Evolutionary conservation across 805 yeast genomes (phyloP).

Genomic region (Zygosaccharomyces lentus): DNA sequence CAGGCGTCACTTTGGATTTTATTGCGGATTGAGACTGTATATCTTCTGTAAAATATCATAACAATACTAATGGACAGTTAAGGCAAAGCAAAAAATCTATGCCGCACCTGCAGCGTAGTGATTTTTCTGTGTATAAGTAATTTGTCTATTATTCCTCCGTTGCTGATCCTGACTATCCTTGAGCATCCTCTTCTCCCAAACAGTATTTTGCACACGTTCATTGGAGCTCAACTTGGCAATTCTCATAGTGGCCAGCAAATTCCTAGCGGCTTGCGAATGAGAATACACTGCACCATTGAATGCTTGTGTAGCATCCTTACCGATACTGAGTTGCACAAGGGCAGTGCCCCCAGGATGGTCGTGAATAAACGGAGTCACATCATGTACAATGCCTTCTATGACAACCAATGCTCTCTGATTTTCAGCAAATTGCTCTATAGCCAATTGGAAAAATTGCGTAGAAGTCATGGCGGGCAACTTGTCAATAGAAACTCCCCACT

Average conservation of each 20-base stretch:
- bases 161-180: slow-evolving; percentile 16
- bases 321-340: slow-evolving; percentile 72
- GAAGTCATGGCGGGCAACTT: slow-evolving; percentile 66
- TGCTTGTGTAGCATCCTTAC: slow-evolving; percentile 91
- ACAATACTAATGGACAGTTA: background rate
- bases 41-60: background rate
- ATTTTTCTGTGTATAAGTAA: slow-evolving; percentile 24
- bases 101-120: slow-evolving; percentile 32
- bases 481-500: slow-evolving; percentile 94
- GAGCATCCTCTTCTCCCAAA: slow-evolving; percentile 25
- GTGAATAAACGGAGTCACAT: slow-evolving; percentile 82
- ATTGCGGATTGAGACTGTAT: slow-evolving; percentile 15
- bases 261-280: slow-evolving; percentile 91
- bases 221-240: slow-evolving; percentile 81
- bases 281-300: slow-evolving; percentile 93
- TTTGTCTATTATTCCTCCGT: slow-evolving; percentile 23
- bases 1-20: slow-evolving; percentile 28
- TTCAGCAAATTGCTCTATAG: slow-evolving; percentile 41
- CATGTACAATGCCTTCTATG: slow-evolving; percentile 89
- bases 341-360: slow-evolving; percentile 94
- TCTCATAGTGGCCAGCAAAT: slow-evolving; percentile 88
- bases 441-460: slow-evolving; percentile 44
- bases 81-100: slow-evolving; percentile 5
- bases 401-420: slow-evolving; percentile 60
- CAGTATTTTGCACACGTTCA: slow-evolving; percentile 38